Base-by-base conservation (phyloP, 495 filamentous ascomycete species). In the Astrothelium macrocarpum region DNA sequence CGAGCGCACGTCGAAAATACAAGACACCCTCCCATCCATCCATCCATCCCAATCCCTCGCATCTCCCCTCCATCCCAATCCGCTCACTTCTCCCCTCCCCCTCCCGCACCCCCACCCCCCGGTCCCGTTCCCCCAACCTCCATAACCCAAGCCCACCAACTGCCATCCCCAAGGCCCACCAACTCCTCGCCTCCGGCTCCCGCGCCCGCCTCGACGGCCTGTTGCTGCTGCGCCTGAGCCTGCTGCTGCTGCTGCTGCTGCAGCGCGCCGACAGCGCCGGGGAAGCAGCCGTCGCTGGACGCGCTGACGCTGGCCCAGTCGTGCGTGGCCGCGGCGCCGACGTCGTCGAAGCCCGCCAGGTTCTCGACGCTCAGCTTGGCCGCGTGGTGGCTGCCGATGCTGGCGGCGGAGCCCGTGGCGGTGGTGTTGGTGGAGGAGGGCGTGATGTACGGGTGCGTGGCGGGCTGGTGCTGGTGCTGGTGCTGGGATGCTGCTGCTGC, bases 401-500 rank as follows among this genome's bases (percentile, higher is more conserved):
- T 42, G 34, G 60, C 68, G n/a, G 59, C 56, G 45, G 67, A 68
- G 11, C 80, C 79, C 14, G 80, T 80, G 9, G 66, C 71, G 56
- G 80, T 84, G 36, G 56, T 64, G n/a, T 53, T 62, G 23, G 20
- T 2, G n/a, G 43, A n/a, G 25, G 11, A 28, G 12, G 29, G 26
- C 4, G n/a, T n/a, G n/a, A n/a, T n/a, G n/a, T n/a, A n/a, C n/a
- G n/a, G n/a, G n/a, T n/a, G n/a, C n/a, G n/a, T n/a, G n/a, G n/a
- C n/a, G 75, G 87, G 69, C 90, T 71, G 66, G 88, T 90, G 64
- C 93, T 89, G 59, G 91, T 87, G 39, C 87, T 75, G 29, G 88
- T 85, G 62, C 89, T 91, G 66, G 87, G 23, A 62, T 62, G 62
- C 68, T 64, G 25, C 9, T 2, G 45, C 12, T 5, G 14, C 45